Conservation (phyloP, 371 early-diverging fungal species). For the Entomophthora muscae region DNA sequence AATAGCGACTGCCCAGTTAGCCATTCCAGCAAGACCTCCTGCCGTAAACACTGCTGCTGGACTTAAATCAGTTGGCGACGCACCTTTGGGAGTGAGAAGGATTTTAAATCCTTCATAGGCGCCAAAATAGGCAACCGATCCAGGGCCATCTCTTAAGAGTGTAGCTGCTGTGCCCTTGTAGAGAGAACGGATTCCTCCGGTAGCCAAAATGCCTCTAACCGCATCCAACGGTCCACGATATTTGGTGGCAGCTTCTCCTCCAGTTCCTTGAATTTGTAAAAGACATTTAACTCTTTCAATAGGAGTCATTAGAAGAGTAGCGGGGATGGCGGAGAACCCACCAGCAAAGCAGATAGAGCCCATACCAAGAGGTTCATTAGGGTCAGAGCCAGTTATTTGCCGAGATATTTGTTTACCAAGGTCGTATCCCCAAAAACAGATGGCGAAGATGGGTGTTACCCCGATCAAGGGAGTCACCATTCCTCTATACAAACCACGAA, state of each 20-base stretch:
- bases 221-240: conserved; percentile 76
- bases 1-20: conserved; percentile 32
- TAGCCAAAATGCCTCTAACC: conserved; percentile 44
- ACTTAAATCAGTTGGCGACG: conserved; percentile 48
- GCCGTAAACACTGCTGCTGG: conserved; percentile 75
- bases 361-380: conserved; percentile 27
- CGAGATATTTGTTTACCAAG: conserved; percentile 26
- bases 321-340: conserved; percentile 88
- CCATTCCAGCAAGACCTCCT: conserved; percentile 62
- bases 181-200: conserved; percentile 63
- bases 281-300: conserved; percentile 92
- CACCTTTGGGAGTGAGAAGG: conserved; percentile 48
- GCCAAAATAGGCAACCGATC: conserved; percentile 93
- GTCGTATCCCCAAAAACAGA: conserved; percentile 78
- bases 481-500: conserved; percentile 85
- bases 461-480: conserved; percentile 83
- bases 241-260: conserved; percentile 22
- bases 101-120: conserved; percentile 83
- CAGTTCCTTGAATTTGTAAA: conserved; percentile 52
- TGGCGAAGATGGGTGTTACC: conserved; percentile 87
- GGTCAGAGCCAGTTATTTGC: background rate
- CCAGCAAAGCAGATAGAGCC: conserved; percentile 80
- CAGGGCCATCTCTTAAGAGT: conserved; percentile 82
- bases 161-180: conserved; percentile 92
- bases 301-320: conserved; percentile 83